These are phyloP conservation scores for Ananas comosus DNA, from an alignment of 176 grass and related monocot genomes.

Conservation along the genomic window DNA sequence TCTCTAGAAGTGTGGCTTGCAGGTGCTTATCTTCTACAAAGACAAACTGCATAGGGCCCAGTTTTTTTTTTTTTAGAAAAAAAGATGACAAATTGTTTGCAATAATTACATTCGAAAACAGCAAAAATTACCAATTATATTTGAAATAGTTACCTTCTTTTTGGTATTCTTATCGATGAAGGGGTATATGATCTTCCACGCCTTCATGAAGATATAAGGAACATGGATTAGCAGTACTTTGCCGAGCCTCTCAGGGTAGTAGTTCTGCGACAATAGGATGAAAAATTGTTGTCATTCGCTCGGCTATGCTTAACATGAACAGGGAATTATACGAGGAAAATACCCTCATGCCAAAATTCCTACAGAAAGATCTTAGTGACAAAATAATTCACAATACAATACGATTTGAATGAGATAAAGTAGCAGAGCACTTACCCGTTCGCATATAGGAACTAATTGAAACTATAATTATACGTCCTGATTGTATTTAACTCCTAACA, in stretches of 20 bases:
- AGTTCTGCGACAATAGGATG: slow-evolving; percentile 22
- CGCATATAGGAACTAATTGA: too few species aligned
- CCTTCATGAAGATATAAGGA: slow-evolving; percentile 76
- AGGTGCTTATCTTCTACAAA: slow-evolving; percentile 62
- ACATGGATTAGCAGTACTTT: slow-evolving; percentile 54
- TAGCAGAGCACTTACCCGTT: too few species aligned
- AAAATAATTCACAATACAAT: too few species aligned
- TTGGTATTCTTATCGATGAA: slow-evolving; percentile 63
- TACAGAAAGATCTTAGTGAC: too few species aligned
- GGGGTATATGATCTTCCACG: slow-evolving; percentile 61
- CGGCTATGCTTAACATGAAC: too few species aligned
- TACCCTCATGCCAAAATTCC: too few species aligned
- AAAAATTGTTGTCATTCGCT: not conserved
- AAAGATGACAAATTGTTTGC: not conserved
- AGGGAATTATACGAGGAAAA: too few species aligned
- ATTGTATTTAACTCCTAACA: not conserved
- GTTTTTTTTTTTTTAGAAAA: not conserved
- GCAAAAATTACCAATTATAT: not conserved
- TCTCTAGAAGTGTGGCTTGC: slow-evolving; percentile 40
- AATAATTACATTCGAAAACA: not conserved
- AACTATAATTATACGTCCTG: too few species aligned
- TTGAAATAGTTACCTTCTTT: slow-evolving; percentile 37
- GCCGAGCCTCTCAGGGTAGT: slow-evolving; percentile 68
- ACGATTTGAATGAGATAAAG: too few species aligned
- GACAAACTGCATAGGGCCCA: slow-evolving; percentile 40